Evolutionary conservation across 2,329 filamentous ascomycete genomes (phyloP), one percentile per base, ranked within the genome.

Genomic region (Cladophialophora chaetospira): DNA sequence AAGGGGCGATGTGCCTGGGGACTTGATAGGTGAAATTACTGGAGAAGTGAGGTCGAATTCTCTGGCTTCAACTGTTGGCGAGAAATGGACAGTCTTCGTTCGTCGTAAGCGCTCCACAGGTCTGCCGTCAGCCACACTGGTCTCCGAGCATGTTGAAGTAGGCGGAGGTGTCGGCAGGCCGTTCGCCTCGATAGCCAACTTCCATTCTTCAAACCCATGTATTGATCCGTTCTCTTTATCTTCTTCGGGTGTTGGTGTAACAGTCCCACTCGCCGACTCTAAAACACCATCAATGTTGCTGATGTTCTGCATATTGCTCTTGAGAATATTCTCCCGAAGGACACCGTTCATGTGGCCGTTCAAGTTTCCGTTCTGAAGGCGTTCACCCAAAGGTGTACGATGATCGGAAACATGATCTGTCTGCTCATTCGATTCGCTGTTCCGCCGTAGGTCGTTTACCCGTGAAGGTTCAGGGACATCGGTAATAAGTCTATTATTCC

Each of bases 31-130:
- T 15, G 65, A 67, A 2, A 67, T 66, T 11, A 66, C 58, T 10
- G 65, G 65, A 25, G 58, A 63, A 36, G 55, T 70, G 40, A 68
- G 63, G 42, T 63, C 67, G 60, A 86, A 86, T 0, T 85, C 85
- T 1, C 84, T 82, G 6, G 85, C 84, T 66, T 87, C 81, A 1
- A 89, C 82, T 11, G 78, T 81, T 0, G 86, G 82, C 3, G 87
- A 88, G 66, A 90, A 90, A 6, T 86, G 82, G 2, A 90, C 88
- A 53, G 82, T 86, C 73, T 89, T 91, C 38, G 62, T 61, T 25
- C 65, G 45, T 48, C 63, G 62, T 25, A 62, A 38, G 44, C 46
- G 51, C 40, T 57, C 57, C 33, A 54, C 42, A 3, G 62, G 59
- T 33, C 51, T 58, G 13, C 33, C 48, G 25, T 65, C 63, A n/a